A percentile compares a stretch with the other conserved stretches of the same genome.
phyloP scores from a whole-genome alignment of 192 early-diverging fungal species.

The Umbelopsis vinacea region DNA sequence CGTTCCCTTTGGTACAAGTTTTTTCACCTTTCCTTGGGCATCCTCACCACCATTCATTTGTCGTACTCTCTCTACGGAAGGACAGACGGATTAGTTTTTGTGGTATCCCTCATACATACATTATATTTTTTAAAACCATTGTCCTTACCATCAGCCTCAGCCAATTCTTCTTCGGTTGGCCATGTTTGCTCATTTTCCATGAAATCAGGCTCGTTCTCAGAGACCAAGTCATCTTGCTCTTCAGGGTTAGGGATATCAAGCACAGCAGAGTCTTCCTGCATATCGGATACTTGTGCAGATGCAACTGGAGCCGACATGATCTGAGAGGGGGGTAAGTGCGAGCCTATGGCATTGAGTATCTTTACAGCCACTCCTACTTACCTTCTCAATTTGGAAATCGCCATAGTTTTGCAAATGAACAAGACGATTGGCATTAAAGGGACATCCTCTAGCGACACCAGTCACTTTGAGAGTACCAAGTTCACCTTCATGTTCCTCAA shows the following conservation, averaged over 20 bases:
- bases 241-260: slow-evolving; percentile 73
- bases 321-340: neutral
- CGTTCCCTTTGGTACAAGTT: slow-evolving; percentile 92
- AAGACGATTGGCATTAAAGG: slow-evolving; percentile 89
- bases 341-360: neutral
- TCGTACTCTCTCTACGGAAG: slow-evolving; percentile 34
- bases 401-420: slow-evolving; percentile 92
- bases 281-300: slow-evolving; percentile 2
- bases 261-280: slow-evolving; percentile 48
- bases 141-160: slow-evolving; percentile 67
- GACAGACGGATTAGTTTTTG: too few relatives aligned
- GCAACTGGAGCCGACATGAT: slow-evolving; percentile 26
- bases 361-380: slow-evolving; percentile 23
- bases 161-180: slow-evolving; percentile 96
- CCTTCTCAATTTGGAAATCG: slow-evolving; percentile 88
- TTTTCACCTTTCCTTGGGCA: slow-evolving; percentile 42
- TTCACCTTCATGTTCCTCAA: slow-evolving; percentile 55
- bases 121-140: too few relatives aligned
- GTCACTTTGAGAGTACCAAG: slow-evolving; percentile 77
- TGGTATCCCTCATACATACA: too few relatives aligned
- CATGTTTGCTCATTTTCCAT: slow-evolving; percentile 97
- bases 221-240: slow-evolving; percentile 78
- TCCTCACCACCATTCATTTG: slow-evolving; percentile 23
- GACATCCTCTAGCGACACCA: slow-evolving; percentile 84
- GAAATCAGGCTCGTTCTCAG: slow-evolving; percentile 87